These are phyloP conservation scores for Syzygium grande DNA, from an alignment of 345 rosid genomes.

Conservation along the genomic window DNA sequence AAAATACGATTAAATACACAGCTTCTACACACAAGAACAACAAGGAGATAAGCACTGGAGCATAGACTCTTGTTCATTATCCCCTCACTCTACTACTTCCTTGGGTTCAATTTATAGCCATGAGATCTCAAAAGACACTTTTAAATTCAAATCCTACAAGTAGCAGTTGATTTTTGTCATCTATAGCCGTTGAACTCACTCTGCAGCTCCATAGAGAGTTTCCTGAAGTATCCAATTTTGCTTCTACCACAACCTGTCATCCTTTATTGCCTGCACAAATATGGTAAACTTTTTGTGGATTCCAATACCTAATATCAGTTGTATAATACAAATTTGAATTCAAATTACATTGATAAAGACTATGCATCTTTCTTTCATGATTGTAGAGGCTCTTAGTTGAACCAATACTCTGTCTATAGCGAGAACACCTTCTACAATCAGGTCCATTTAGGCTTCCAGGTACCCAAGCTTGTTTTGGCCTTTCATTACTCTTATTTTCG, in stretches of 20 bases:
- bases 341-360: too few relatives aligned
- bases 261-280: background rate
- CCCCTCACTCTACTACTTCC: background rate
- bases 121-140: background rate
- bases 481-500: too few relatives aligned
- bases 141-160: background rate
- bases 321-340: background rate
- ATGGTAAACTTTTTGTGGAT: too few relatives aligned
- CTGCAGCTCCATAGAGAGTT: background rate
- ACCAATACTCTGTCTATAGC: background rate
- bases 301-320: too few relatives aligned
- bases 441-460: background rate
- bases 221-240: background rate
- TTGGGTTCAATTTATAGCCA: background rate
- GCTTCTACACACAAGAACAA: background rate
- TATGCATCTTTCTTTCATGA: background rate
- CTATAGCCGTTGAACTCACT: rapidly evolving
- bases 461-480: background rate
- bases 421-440: rapidly evolving
- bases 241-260: rapidly evolving
- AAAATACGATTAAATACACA: background rate
- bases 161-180: background rate
- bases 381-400: background rate
- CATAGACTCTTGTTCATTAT: background rate
- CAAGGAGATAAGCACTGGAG: background rate